Base-by-base conservation (phyloP, 2,329 filamentous ascomycete species). In the Blumeria hordei region DNA sequence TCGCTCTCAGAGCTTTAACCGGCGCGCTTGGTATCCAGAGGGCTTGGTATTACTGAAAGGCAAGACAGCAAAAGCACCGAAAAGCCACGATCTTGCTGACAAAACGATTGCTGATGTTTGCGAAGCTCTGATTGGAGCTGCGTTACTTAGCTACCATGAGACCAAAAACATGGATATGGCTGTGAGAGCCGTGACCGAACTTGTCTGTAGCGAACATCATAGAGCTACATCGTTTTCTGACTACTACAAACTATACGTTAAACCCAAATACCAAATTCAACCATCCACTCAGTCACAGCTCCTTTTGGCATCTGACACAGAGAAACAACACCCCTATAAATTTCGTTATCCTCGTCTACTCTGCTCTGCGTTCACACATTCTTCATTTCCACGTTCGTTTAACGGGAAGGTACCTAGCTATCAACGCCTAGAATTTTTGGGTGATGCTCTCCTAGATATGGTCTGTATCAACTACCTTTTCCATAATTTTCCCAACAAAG, bases 81-180 rank as follows among this genome's bases (percentile, higher is more conserved):
- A 70, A 6, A 74, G 69, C 9, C 88, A 95, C 63, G 70, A 69
- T 0, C 74, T 98, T 1, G 81, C 80, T 0, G 85, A 94, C 67
- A 98, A 98, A 70, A 83, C 84, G 0, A 82, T 94, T 62, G 90
- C 92, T 3, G 92, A 96, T 67, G 88, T 96, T 0, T 94, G 86
- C 58, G 92, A 96, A 65, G 90, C 92, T 0, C 69, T 95, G 56
- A 96, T 98, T 51, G 92, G 90, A 6, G 92, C 90, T 2, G 83
- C 88, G 0, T 80, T 82, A 54, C 67, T 83, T 41, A 74, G 72
- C 0, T 64, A 64, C 44, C 60, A 62, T 6, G 62, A 69, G 5
- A 63, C 62, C 1, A 64, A 63, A 18, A 64, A 68, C 56, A 74
- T 80, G 62, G 74, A 81, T 62, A 64, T 76, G 64, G 78, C 78